Percentiles rank a stretch among this genome's conserved stretches.
Evolutionary conservation across 768 basidiomycete genomes (phyloP).

Genomic region (Lactifluus volemus): DNA sequence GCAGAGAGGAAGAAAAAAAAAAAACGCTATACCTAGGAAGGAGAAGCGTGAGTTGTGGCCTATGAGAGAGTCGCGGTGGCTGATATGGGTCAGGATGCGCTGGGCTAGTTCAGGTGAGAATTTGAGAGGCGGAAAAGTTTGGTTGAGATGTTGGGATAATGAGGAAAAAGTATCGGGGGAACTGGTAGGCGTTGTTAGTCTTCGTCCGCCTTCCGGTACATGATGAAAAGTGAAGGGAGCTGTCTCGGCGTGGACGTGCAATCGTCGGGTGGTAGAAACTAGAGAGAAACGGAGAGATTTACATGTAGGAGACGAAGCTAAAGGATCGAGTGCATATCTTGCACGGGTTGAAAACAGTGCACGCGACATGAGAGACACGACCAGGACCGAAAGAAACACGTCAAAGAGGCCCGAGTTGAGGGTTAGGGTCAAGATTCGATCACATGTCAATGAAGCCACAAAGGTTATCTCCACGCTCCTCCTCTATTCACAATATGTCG

Average conservation of each 20-base stretch:
- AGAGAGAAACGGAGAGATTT: neutral
- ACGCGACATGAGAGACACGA: constrained; percentile 8
- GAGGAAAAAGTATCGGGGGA: neutral
- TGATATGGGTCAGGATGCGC: constrained; percentile 70
- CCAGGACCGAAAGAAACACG: neutral
- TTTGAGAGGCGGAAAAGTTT: constrained; percentile 53
- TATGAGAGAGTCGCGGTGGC: constrained; percentile 52
- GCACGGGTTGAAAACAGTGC: neutral
- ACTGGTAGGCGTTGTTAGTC: neutral
- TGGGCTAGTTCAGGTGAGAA: constrained; percentile 66
- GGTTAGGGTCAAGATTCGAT: constrained; percentile 9
- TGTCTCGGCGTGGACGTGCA: neutral
- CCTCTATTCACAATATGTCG: neutral
- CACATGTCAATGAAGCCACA: neutral
- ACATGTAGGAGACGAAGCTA: neutral
- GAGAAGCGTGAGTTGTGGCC: constrained; percentile 67
- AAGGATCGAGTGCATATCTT: neutral
- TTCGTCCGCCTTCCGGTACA: neutral
- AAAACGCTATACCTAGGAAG: constrained; percentile 53
- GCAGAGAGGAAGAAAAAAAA: neutral
- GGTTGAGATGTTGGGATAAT: constrained; percentile 47
- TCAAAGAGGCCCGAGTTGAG: neutral
- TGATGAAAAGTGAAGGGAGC: neutral
- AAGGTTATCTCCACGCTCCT: too few relatives aligned
- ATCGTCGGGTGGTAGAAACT: constrained; percentile 9